These are phyloP conservation scores for Maudiozyma turicensis DNA, from an alignment of 805 yeast species.

Conservation along the genomic window DNA sequence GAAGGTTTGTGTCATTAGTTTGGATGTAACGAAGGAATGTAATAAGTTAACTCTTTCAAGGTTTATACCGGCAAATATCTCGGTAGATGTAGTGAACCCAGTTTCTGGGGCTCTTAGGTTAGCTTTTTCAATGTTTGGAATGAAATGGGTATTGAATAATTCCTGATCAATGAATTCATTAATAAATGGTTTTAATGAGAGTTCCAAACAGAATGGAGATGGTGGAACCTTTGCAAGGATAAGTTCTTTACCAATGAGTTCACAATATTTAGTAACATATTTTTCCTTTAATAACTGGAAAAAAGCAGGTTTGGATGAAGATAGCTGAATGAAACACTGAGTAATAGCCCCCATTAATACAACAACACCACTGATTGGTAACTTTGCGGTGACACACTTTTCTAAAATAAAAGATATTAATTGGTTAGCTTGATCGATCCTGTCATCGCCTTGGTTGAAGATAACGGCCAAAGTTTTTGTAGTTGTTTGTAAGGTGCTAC, in stretches of 20 bases:
- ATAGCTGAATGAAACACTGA: slow-evolving; percentile 17
- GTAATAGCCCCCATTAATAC: slow-evolving; percentile 32
- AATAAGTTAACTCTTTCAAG: slow-evolving; percentile 35
- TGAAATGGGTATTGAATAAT: slow-evolving; percentile 31
- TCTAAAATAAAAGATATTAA: slow-evolving; percentile 9
- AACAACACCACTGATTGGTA: slow-evolving; percentile 29
- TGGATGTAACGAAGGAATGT: slow-evolving; percentile 33
- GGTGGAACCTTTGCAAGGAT: slow-evolving; percentile 39
- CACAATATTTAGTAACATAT: slow-evolving; percentile 13
- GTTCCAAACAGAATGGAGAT: slow-evolving; percentile 33
- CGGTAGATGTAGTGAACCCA: slow-evolving; percentile 49
- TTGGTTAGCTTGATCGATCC: slow-evolving; percentile 6
- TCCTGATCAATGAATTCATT: slow-evolving; percentile 34
- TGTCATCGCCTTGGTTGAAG: slow-evolving; percentile 14
- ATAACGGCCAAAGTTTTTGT: slow-evolving; percentile 17
- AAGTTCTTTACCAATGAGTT: slow-evolving; percentile 32
- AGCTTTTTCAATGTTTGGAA: slow-evolving; percentile 64
- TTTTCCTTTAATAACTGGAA: slow-evolving; percentile 14
- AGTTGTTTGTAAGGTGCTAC: slow-evolving; percentile 27
- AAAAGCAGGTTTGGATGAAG: slow-evolving; percentile 16
- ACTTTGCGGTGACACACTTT: slow-evolving; percentile 13
- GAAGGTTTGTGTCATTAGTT: slow-evolving; percentile 42
- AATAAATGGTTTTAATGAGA: slow-evolving; percentile 37
- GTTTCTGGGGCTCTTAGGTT: slow-evolving; percentile 70
- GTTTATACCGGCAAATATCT: slow-evolving; percentile 30